Base-by-base conservation (phyloP, 2,329 filamentous ascomycete genomes). In the Stagonosporopsis tanaceti region DNA sequence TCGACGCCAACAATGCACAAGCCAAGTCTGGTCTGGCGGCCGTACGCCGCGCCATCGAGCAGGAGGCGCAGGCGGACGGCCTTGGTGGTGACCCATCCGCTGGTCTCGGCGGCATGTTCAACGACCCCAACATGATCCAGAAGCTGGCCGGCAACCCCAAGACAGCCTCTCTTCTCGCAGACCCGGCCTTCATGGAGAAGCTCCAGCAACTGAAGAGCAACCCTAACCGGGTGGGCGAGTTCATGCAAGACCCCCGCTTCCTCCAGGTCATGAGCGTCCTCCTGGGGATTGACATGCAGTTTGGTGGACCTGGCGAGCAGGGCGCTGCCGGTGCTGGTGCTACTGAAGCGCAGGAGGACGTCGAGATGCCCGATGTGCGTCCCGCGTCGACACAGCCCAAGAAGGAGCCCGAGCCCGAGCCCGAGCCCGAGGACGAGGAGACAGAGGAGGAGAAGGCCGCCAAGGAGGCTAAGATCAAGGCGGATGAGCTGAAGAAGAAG, bases 131-230 rank as follows among this genome's bases (percentile, higher is more conserved):
- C 72, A 81, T 99, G 66, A 84, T 96, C 62, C 85, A 92, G 76
- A 99, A 99, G 83, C 88, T 99, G 57, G 93, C 93, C 62, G 85
- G 81, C 69, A 98, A 98, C 82, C 95, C 96, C 62, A 98, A 98
- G 87, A 99, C 96, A 11, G 89, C 89, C 64, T 77, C 83, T 12
- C 87, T 90, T 69, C 87, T 99, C 30, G 89, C 87, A 57, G 95
- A 99, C 72, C 84, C 89, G 9, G 82, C 87, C 27, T 99, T 99
- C 81, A 96, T 99, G 89, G 81, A 84, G 64, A 98, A 97, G 81
- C 84, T 99, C 56, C 89, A 95, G 77, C 84, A 87, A 47, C 81
- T 98, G 62, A 88, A 90, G 79, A 82, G 87, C 66, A 95, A 97
- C 80, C 93, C 95, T 6, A 86, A 87, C 70, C 88, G 87, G 68